phyloP scores from a whole-genome alignment of 1,284 basidiomycete genomes.

The Trichosporon ovoides region DNA sequence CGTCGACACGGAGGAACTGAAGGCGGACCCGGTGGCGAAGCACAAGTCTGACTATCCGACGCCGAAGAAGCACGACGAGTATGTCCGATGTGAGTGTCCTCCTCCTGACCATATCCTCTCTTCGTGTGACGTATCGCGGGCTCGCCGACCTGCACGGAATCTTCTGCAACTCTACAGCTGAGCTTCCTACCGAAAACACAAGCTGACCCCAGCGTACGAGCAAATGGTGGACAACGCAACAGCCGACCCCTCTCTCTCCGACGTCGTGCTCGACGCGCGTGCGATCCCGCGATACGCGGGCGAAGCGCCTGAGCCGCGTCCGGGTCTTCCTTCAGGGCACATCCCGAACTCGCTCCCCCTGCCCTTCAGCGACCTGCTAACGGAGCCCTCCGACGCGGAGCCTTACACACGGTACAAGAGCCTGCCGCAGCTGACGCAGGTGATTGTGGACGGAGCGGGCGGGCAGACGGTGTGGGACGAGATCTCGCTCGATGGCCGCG shows the following conservation, averaged over 20 bases:
- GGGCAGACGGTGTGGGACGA: conserved; percentile 54
- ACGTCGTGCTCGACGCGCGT: conserved; percentile 78
- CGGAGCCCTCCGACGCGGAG: conserved; percentile 34
- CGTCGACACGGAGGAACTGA: conserved; percentile 54
- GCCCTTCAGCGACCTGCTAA: conserved; percentile 74
- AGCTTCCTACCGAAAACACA: too few species aligned
- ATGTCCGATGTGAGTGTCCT: conserved; percentile 65
- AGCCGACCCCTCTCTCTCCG: conserved; percentile 51
- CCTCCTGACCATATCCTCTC: background rate
- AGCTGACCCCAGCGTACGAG: conserved; percentile 61
- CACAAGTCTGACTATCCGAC: background rate
- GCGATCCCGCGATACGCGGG: conserved; percentile 74
- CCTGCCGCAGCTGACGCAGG: conserved; percentile 55
- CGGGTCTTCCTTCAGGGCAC: conserved; percentile 83
- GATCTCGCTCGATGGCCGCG: conserved; percentile 54
- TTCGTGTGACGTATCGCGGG: too few species aligned
- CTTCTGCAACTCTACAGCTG: too few species aligned
- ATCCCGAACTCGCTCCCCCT: conserved; percentile 82
- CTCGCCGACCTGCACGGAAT: too few species aligned
- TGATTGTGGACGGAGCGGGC: conserved; percentile 52
- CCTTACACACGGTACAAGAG: conserved; percentile 57
- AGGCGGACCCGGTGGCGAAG: background rate
- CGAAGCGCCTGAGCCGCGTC: conserved; percentile 79
- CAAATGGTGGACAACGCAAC: conserved; percentile 71
- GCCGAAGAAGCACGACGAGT: conserved; percentile 18